Base-by-base conservation (phyloP, 768 basidiomycete genomes). In the Tylopilus balloui region DNA sequence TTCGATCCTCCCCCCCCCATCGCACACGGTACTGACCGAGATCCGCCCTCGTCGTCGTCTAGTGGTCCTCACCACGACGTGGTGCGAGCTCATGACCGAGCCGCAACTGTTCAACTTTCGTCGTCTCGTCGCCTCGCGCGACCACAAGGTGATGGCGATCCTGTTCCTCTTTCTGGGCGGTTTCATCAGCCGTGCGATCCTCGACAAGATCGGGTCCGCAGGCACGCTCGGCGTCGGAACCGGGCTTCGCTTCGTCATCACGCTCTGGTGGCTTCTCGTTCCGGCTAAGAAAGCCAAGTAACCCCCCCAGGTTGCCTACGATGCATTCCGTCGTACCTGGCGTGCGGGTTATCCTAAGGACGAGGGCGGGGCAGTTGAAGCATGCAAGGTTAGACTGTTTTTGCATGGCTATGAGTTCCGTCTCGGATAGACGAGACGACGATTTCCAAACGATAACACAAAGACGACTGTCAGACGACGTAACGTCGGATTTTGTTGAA, bases 1-100 rank as follows among this genome's bases (percentile, higher is more conserved):
- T n/a, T n/a, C n/a, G n/a, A n/a, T 34, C 34, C 10, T 8, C 3
- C 34, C 7, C 9, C 14, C 7, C 9, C 3, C 9, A 15, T 10
- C n/a, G n/a, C 39, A 8, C 10, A 15, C 39, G 23, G 9, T 10
- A 3, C 11, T 9, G 23, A 23, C 24, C 13, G 7, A n/a, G n/a
- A 36, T n/a, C 4, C 3, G 11, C 36, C 9, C 1, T 35, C 7
- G 7, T 13, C 3, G 7, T 15, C 17, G 5, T 34, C 19, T 63
- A 82, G 88, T 91, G 54, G 88, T 92, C 37, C 73, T 93, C 10
- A 93, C 91, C 14, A 88, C 87, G 15, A 78, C 91, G 48, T 93
- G 89, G 89, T 88, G 90, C 56, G 91, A 93, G 58, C 78, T 93
- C 41, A 77, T 88, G 76, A 83, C 83, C 42, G 88, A 91, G 64